These are phyloP conservation scores for Akanthomyces uredinophilus DNA, from an alignment of 2,329 filamentous ascomycete species.

Conservation along the genomic window DNA sequence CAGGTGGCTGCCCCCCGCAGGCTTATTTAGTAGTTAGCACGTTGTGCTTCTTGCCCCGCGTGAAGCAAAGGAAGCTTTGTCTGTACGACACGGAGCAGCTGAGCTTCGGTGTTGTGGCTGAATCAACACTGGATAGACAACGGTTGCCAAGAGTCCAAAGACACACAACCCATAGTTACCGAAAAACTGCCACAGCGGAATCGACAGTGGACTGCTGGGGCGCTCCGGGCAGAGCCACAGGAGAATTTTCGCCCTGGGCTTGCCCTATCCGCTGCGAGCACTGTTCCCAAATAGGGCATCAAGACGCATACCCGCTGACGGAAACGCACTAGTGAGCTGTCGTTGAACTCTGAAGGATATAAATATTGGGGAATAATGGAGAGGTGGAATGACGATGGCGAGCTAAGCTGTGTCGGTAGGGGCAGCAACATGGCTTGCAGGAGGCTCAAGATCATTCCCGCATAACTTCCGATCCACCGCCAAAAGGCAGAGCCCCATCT, in stretches of 20 bases:
- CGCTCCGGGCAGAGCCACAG: neutral
- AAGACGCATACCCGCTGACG: conserved; percentile 5
- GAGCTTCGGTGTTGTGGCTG: neutral
- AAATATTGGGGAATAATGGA: conserved; percentile 1
- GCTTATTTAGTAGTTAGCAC: neutral
- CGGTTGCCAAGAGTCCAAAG: neutral
- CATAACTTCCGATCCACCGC: conserved; percentile 17
- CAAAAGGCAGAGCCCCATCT: conserved; percentile 13
- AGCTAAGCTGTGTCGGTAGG: conserved; percentile 3
- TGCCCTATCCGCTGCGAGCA: conserved; percentile 13
- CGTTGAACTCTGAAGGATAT: neutral
- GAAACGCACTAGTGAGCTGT: conserved; percentile 8
- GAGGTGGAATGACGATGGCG: neutral
- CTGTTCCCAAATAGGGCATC: conserved; percentile 12
- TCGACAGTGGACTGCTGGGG: neutral
- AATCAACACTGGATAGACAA: neutral
- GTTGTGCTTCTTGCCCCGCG: neutral
- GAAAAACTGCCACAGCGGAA: neutral
- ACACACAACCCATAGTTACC: neutral
- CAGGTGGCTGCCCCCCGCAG: neutral
- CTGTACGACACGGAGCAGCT: conserved; percentile 3
- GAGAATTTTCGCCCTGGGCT: neutral
- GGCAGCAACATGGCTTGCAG: conserved; percentile 12
- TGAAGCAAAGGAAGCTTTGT: neutral
- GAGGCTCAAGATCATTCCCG: conserved; percentile 15